phyloP scores from a whole-genome alignment of 345 rosid species.

The Eucalyptus grandis region DNA sequence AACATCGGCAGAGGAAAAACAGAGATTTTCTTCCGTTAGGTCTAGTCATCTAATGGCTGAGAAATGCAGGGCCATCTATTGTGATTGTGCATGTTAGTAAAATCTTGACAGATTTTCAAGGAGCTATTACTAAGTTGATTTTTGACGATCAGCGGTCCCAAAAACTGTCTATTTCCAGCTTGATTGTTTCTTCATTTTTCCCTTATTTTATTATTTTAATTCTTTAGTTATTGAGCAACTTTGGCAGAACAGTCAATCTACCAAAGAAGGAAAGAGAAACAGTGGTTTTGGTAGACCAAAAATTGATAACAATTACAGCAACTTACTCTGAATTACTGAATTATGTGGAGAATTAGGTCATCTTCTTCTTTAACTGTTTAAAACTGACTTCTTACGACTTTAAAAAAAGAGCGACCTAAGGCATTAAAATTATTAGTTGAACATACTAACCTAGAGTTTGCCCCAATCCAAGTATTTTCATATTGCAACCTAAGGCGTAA shows the following conservation, averaged over 20 bases:
- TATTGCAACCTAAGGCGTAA: no score
- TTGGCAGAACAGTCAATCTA: background rate
- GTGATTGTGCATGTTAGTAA: background rate
- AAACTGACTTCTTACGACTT: background rate
- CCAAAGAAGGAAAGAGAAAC: background rate
- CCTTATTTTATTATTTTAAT: no score
- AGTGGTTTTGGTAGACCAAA: background rate
- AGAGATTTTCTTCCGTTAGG: no score
- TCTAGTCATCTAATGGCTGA: no score
- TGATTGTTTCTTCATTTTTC: background rate
- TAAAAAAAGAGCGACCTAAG: rapidly evolving
- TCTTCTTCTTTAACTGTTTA: background rate
- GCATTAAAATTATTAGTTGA: no score
- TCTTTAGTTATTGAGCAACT: background rate
- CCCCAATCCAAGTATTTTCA: background rate
- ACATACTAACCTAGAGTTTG: background rate
- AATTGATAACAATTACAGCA: no score
- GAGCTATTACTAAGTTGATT: background rate
- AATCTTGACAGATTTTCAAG: background rate
- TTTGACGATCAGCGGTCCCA: background rate
- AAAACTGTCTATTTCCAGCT: background rate
- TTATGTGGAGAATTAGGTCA: background rate
- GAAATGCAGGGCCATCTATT: background rate
- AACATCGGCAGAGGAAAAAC: no score
- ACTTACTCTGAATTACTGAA: background rate